Conservation (phyloP, 1,139 yeast genomes). For the Williopsis jadinii region DNA sequence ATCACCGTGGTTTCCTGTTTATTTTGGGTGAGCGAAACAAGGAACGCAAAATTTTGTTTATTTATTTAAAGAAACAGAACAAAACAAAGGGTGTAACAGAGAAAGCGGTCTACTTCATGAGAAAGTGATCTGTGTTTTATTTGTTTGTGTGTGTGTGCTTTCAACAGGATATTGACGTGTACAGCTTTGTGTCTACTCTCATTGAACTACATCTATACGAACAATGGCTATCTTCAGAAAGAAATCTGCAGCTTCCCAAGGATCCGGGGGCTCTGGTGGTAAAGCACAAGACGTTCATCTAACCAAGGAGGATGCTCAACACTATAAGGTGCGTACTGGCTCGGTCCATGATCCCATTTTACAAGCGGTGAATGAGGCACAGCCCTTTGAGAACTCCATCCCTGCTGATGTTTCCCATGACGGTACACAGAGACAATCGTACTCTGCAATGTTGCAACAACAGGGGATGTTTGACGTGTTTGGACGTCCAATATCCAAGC, state of each 20-base stretch:
- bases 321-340: conserved; percentile 52
- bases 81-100: too few relatives aligned
- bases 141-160: too few relatives aligned
- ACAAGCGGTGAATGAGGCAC: conserved; percentile 88
- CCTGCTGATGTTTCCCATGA: conserved; percentile 6
- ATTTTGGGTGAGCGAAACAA: too few relatives aligned
- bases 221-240: conserved; percentile 23
- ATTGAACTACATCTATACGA: neutral
- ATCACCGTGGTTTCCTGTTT: too few relatives aligned
- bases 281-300: conserved; percentile 27
- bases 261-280: conserved; percentile 18
- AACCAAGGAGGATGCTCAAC: conserved; percentile 39
- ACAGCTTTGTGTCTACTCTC: too few relatives aligned
- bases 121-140: too few relatives aligned
- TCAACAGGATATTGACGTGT: too few relatives aligned
- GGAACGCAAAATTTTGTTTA: too few relatives aligned
- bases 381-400: conserved; percentile 72
- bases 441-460: conserved; percentile 29
- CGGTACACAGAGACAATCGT: conserved; percentile 29
- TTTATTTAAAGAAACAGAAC: too few relatives aligned
- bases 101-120: too few relatives aligned
- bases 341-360: conserved; percentile 83
- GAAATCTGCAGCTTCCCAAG: conserved; percentile 14
- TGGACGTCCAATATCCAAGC: conserved; percentile 66
- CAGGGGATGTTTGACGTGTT: conserved; percentile 66